Conservation (phyloP, 2,329 filamentous ascomycete species). For the Xylaria sp. region DNA sequence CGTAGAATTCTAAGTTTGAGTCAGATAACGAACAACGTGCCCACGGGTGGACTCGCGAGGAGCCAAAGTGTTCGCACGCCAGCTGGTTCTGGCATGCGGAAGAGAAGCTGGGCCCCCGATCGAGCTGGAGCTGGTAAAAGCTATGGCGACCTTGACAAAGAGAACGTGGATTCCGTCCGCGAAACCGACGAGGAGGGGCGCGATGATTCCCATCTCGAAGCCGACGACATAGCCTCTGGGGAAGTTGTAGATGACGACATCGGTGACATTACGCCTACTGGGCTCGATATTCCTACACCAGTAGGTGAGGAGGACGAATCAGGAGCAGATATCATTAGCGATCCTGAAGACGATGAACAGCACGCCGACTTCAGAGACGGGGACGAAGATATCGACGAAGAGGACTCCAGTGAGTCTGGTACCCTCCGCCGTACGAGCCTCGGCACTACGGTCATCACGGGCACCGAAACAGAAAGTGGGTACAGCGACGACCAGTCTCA, state of each 20-base stretch:
- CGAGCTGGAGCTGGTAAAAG: conserved; percentile 54
- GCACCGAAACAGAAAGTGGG: conserved; percentile 31
- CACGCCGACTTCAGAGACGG: no score
- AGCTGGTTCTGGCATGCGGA: conserved; percentile 62
- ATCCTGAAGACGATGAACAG: conserved; percentile 46
- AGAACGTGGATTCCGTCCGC: conserved; percentile 67
- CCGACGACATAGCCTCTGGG: conserved; percentile 27
- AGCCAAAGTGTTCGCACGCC: conserved; percentile 81
- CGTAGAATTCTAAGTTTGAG: conserved; percentile 89
- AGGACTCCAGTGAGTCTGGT: conserved; percentile 56
- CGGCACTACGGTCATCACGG: conserved; percentile 59
- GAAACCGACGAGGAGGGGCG: conserved; percentile 70
- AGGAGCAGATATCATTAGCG: conserved; percentile 36
- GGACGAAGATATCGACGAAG: conserved; percentile 39
- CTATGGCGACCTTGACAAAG: conserved; percentile 68
- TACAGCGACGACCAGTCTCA: conserved; percentile 40
- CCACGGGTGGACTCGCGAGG: conserved; percentile 73
- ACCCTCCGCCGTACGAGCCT: conserved; percentile 61
- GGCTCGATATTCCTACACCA: conserved; percentile 31
- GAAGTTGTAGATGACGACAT: background rate
- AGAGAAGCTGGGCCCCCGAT: conserved; percentile 73
- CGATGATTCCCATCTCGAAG: conserved; percentile 43
- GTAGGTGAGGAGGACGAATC: conserved; percentile 47
- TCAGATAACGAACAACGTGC: conserved; percentile 83
- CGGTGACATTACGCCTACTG: conserved; percentile 41